Evolutionary conservation across 2,329 filamentous ascomycete genomes (phyloP).

Genomic region (Thelonectria rubi): DNA sequence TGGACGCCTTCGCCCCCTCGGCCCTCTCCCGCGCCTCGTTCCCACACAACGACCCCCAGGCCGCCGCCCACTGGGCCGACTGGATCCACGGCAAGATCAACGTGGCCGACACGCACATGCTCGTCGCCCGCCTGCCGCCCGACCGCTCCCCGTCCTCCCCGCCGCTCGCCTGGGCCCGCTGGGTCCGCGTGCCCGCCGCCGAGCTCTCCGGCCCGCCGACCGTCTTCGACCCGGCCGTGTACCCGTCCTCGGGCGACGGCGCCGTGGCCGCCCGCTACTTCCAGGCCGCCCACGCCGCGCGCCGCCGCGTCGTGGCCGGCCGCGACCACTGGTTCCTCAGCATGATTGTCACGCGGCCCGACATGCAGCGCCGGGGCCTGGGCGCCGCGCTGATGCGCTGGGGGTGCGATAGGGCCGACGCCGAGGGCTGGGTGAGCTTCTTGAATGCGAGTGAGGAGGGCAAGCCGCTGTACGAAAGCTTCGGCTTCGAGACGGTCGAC

Average conservation of each 20-base stretch:
- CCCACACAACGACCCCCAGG: conserved; percentile 38
- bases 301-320: conserved; percentile 38
- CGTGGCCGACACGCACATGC: conserved; percentile 44
- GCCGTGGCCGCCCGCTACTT: conserved; percentile 54
- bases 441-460: conserved; percentile 43
- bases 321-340: conserved; percentile 47
- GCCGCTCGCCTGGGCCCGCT: conserved; percentile 48
- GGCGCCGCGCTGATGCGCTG: conserved; percentile 46
- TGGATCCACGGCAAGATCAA: conserved; percentile 38
- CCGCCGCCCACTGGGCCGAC: conserved; percentile 29
- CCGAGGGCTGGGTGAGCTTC: conserved; percentile 42
- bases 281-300: conserved; percentile 40
- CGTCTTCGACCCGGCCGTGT: conserved; percentile 39
- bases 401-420: conserved; percentile 44
- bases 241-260: conserved; percentile 40
- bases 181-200: conserved; percentile 44
- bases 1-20: conserved; percentile 45
- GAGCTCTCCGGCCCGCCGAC: conserved; percentile 15
- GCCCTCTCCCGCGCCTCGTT: conserved; percentile 46
- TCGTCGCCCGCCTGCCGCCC: conserved; percentile 40
- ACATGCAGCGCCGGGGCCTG: conserved; percentile 45
- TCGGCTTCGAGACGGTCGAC: conserved; percentile 42
- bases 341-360: conserved; percentile 45
- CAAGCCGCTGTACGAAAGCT: conserved; percentile 42
- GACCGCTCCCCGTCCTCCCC: not conserved